Base-by-base conservation (phyloP, 1,284 basidiomycete genomes). In the Gymnopus androsaceus region DNA sequence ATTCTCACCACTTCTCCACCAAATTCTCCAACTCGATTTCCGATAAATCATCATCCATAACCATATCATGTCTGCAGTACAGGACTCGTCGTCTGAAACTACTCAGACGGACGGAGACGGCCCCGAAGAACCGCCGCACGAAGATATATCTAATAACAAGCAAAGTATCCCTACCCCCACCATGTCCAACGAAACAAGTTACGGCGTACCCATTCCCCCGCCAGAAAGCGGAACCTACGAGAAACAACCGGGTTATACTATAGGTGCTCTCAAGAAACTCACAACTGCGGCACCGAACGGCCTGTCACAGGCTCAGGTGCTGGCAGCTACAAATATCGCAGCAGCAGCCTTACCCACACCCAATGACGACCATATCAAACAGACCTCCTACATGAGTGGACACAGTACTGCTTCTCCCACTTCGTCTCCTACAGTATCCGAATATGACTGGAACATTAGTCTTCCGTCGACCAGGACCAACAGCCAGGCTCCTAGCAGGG, bases 381-480 rank as follows among this genome's bases (percentile, higher is more conserved):
- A 40, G 9, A 28, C 30, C 17, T 48, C 51, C n/a, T n/a, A n/a
- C 28, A 53, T 57, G 50, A 28, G 17, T 30, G 7, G 38, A 23
- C 23, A 54, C 42, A 5, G 44, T 59, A 60, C 31, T 57, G 62
- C 55, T 41, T 59, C 69, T 11, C 67, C 75, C 1, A 62, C 66
- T 9, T 72, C 72, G n/a, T 75, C 76, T 1, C 74, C 76, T 1
- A 56, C 58, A 5, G 38, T 47, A 11, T 56, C 55, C 21, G 58
- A 49, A 11, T 47, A 78, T 61, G 84, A 82, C 58, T 81, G 74
- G 69, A 82, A 77, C 34, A 50, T 7, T 67, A 87, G 84, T 59
- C 75, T 78, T 15, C 83, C 86, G 3, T 84, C 84, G 9, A 87
- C 83, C 14, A 74, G 83, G 52, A 79, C 84, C 1, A 79, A 82